phyloP scores from a whole-genome alignment of 1,284 basidiomycete species.

The Sanghuangporus sanghuang region DNA sequence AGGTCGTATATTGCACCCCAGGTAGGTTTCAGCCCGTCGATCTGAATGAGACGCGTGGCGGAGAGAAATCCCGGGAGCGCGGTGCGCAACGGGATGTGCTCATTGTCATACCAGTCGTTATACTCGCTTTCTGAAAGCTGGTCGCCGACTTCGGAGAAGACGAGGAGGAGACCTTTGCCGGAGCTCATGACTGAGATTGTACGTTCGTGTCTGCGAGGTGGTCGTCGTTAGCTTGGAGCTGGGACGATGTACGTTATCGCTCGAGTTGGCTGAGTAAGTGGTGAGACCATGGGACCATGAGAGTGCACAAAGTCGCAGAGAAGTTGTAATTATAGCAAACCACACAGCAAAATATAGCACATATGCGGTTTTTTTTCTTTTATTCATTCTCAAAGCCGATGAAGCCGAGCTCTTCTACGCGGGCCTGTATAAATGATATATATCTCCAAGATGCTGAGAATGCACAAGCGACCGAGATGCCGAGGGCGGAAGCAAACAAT shows the following conservation, averaged over 20 bases:
- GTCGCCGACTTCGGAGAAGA: constrained; percentile 12
- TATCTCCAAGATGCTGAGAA: background rate
- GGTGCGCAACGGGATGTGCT: constrained; percentile 56
- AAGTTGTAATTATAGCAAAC: too few relatives aligned
- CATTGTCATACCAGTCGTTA: constrained; percentile 58
- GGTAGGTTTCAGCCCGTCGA: constrained; percentile 36
- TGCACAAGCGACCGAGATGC: background rate
- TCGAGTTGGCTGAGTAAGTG: background rate
- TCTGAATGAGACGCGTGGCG: constrained; percentile 43
- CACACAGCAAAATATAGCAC: too few relatives aligned
- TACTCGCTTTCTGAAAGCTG: constrained; percentile 13
- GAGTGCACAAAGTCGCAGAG: too few relatives aligned
- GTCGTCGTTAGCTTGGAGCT: background rate
- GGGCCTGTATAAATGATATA: too few relatives aligned
- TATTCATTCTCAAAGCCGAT: too few relatives aligned
- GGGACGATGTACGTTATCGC: background rate
- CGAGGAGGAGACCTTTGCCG: constrained; percentile 13
- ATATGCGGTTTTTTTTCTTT: too few relatives aligned
- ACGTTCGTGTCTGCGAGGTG: background rate
- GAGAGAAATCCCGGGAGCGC: constrained; percentile 46
- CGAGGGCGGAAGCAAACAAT: background rate
- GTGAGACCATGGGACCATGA: background rate
- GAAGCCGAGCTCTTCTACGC: too few relatives aligned
- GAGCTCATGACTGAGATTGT: background rate
- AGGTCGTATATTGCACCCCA: constrained; percentile 59